A percentile compares a stretch with the other conserved stretches of the same genome.
phyloP scores from a whole-genome alignment of 495 filamentous ascomycete genomes.

The Articulospora tetracladia region DNA sequence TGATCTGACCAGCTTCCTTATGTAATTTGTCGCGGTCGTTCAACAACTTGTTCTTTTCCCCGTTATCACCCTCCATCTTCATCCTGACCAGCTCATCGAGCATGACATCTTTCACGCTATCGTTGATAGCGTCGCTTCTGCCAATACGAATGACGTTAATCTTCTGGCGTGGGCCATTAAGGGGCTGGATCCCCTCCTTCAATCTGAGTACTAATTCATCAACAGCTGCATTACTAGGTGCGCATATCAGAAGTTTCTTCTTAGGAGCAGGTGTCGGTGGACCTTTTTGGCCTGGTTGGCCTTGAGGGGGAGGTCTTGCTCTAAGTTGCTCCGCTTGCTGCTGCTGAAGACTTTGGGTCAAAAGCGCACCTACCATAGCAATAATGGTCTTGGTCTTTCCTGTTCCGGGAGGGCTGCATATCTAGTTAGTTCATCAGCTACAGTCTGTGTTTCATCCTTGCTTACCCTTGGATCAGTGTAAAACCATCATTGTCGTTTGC shows the following conservation, averaged over 20 bases:
- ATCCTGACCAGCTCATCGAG: slow-evolving; percentile 86
- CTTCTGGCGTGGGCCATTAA: slow-evolving; percentile 63
- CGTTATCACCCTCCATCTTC: slow-evolving; percentile 51
- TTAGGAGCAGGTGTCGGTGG: slow-evolving; percentile 17
- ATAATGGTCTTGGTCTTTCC: slow-evolving; percentile 98
- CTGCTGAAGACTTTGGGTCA: slow-evolving; percentile 56
- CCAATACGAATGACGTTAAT: slow-evolving; percentile 88
- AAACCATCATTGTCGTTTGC: slow-evolving; percentile 94
- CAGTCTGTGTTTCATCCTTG: not conserved
- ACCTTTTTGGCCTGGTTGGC: slow-evolving; percentile 22
- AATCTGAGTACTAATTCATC: slow-evolving; percentile 94
- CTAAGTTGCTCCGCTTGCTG: slow-evolving; percentile 43
- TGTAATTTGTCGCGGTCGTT: slow-evolving; percentile 74
- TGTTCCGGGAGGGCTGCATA: slow-evolving; percentile 70
- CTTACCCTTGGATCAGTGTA: slow-evolving; percentile 86
- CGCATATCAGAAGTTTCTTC: slow-evolving; percentile 92
- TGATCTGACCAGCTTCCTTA: slow-evolving; percentile 73
- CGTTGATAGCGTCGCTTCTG: slow-evolving; percentile 88
- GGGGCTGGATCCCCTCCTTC: slow-evolving; percentile 80
- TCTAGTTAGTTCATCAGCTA: not conserved
- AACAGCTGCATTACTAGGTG: slow-evolving; percentile 95
- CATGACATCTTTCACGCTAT: slow-evolving; percentile 85
- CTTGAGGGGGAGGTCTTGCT: slow-evolving; percentile 37
- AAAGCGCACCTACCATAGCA: slow-evolving; percentile 86
- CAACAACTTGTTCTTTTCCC: slow-evolving; percentile 45